Percentiles rank a stretch among this genome's conserved stretches.
phyloP scores from a whole-genome alignment of 331 rosid species.

The Phaseolus coccineus region DNA sequence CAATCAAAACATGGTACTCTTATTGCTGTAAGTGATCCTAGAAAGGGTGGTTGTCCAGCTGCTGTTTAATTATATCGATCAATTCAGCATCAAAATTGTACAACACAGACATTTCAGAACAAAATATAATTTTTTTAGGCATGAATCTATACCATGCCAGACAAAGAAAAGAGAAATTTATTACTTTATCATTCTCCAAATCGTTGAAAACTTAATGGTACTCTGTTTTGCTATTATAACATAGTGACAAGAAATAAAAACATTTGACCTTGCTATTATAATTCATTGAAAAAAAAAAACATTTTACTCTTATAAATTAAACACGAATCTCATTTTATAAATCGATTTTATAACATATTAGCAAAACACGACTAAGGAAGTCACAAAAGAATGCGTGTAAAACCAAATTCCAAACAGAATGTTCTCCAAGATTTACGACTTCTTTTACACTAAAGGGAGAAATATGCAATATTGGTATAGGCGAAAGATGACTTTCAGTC shows the following conservation, averaged over 20 bases:
- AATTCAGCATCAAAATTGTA: conserved; percentile 28
- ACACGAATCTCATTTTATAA: too few species aligned
- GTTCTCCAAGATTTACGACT: not conserved
- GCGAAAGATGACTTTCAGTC: not conserved
- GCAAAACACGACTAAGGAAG: not conserved
- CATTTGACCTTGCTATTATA: too few species aligned
- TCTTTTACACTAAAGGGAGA: not conserved
- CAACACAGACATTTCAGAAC: not conserved
- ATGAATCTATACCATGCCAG: not conserved
- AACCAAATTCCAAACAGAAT: conserved; percentile 25
- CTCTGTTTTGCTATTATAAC: not conserved
- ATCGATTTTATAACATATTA: too few species aligned
- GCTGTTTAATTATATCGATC: conserved; percentile 49
- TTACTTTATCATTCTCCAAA: not conserved
- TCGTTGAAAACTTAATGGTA: not conserved
- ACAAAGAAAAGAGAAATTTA: not conserved
- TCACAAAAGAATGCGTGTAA: not conserved
- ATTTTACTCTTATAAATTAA: too few species aligned
- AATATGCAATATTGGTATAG: not conserved
- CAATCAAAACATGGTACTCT: conserved; percentile 59
- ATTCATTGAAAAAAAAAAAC: too few species aligned
- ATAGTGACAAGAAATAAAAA: too few species aligned
- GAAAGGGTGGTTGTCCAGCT: conserved; percentile 89
- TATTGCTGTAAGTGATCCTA: conserved; percentile 84
- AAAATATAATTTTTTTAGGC: not conserved